Evolutionary conservation across 352 stramenopile species (phyloP), one percentile per base, ranked within the genome.

Genomic region (Phytophthora hibernalis): DNA sequence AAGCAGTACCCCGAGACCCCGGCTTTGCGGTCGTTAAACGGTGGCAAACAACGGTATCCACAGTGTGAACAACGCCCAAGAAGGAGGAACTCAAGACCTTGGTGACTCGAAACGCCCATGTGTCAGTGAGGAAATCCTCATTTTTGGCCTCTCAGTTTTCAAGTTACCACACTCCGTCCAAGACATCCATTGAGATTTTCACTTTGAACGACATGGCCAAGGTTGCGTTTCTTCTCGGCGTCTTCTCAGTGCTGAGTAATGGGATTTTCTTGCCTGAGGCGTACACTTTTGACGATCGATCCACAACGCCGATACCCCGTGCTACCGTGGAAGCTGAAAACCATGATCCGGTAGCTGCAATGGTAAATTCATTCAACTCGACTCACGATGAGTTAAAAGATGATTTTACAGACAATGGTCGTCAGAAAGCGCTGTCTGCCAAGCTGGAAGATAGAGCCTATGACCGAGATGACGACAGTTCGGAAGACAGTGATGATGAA

Each of bases 1-100:
- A 74, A 74, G 61, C 53, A 74, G 54, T 18, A 22, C 9, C 28
- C 59, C 52, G 31, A 24, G 20, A 45, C 30, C 21, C 16, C 35
- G 45, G 47, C 47, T 65, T 65, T 65, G 20, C 35, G 37, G 33
- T 52, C 18, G 26, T 54, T 54, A 45, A 45, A 28, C 33, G 16
- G 18, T 18, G n/a, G 40, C 40, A 24, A 28, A 22, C 40, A 47
- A 15, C 26, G 9, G 18, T 4, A 61, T 20, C 53, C 4, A n/a
- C 15, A 44, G 1, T 10, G 37, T 44, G 35, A 42, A 20, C 12
- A 1, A 42, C 35, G 13, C 0, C 13, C 35, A 42, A 42, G 28
- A 11, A 33, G 28, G 28, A 33, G 28, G 12, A 9, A 1, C 28
- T 33, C 28, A 31, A 31, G 26, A 31, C 2, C 26, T 7, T 9